These are phyloP conservation scores for Cordyceps militaris DNA, from an alignment of 2,329 filamentous ascomycete genomes.

Conservation along the genomic window DNA sequence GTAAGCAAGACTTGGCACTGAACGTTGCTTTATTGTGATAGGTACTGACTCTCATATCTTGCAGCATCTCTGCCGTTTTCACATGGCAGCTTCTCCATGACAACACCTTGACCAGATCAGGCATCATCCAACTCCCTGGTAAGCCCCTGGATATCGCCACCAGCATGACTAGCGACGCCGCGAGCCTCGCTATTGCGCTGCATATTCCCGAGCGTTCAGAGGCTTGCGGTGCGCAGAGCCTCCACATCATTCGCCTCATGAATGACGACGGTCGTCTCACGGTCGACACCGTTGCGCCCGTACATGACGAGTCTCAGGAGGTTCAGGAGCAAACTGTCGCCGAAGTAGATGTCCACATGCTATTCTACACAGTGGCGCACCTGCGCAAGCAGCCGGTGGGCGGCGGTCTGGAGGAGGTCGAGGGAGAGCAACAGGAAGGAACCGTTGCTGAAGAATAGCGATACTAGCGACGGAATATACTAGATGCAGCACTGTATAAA, in stretches of 20 bases:
- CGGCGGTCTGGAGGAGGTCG: conserved; percentile 19
- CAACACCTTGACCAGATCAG: conserved; percentile 41
- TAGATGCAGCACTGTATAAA: no score
- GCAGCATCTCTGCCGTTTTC: conserved; percentile 56
- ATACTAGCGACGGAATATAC: no score
- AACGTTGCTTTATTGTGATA: neutral
- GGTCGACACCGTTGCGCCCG: conserved; percentile 21
- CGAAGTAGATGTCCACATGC: conserved; percentile 31
- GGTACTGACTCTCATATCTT: conserved; percentile 4
- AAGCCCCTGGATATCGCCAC: conserved; percentile 54
- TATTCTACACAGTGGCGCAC: conserved; percentile 41
- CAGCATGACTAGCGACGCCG: conserved; percentile 19
- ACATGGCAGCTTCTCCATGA: conserved; percentile 47
- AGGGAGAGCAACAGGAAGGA: conserved; percentile 12
- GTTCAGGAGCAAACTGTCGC: conserved; percentile 28
- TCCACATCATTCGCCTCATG: conserved; percentile 26
- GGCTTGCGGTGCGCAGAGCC: conserved; percentile 20
- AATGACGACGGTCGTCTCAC: conserved; percentile 27
- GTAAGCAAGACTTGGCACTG: conserved; percentile 30
- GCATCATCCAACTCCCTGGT: conserved; percentile 48
- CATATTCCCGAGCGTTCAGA: conserved; percentile 27
- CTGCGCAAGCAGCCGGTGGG: conserved; percentile 37
- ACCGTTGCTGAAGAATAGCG: conserved; percentile 11
- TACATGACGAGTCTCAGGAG: conserved; percentile 22
- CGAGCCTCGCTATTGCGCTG: conserved; percentile 32